Percentiles rank a stretch among this genome's conserved stretches.
Conservation (phyloP, 176 grass and related monocot genomes). For the Otatea glauca region DNA sequence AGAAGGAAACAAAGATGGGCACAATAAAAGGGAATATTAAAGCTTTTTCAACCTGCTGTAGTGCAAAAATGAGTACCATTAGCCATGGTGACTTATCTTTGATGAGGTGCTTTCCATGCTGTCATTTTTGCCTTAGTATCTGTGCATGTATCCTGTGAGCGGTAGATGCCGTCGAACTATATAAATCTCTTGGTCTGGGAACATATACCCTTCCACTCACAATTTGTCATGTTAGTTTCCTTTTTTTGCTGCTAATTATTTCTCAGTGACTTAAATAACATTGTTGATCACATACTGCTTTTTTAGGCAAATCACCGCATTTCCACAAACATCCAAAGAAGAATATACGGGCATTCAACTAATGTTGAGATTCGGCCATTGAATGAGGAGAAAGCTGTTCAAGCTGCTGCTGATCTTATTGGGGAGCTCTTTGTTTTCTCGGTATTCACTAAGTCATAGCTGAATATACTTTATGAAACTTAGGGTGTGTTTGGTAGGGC, state of each 20-base stretch:
- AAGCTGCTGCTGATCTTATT: conserved; percentile 76
- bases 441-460: conserved; percentile 46
- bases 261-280: neutral
- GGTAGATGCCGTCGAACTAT: neutral
- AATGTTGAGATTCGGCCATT: conserved; percentile 63
- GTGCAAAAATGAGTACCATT: neutral
- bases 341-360: conserved; percentile 72
- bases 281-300: neutral
- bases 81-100: neutral
- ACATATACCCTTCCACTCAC: neutral
- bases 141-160: neutral
- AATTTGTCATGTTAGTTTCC: neutral
- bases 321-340: conserved; percentile 69
- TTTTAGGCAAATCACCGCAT: conserved; percentile 68
- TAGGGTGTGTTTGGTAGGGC: no score
- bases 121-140: neutral
- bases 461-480: conserved; percentile 11
- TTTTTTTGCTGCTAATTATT: neutral
- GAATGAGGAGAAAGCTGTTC: conserved; percentile 83
- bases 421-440: conserved; percentile 80
- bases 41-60: neutral
- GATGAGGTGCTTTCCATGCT: conserved; percentile 3
- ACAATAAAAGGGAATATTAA: neutral
- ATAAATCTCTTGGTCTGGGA: conserved; percentile 22
- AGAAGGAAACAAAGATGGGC: neutral